Evolutionary conservation across 176 grass and related monocot genomes (phyloP), one percentile per base, ranked within the genome.

Genomic region (Triticum monococcum): DNA sequence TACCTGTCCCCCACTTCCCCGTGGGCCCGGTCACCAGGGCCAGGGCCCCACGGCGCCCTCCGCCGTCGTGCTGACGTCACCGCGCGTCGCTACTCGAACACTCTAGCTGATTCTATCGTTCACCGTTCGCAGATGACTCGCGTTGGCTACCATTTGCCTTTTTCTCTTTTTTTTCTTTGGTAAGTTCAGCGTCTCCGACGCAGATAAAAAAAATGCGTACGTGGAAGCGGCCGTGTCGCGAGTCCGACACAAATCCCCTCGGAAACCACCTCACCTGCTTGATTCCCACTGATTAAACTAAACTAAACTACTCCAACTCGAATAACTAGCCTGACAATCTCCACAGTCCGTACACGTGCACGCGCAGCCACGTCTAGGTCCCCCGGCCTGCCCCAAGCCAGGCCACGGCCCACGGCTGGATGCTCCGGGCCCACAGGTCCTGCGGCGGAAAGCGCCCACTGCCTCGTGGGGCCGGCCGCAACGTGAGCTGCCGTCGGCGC

Each of bases 1-100:
- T n/a, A 63, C 69, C 69, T 63, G 69, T 84, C 46, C 57, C 16
- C 82, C 71, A 84, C 70, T 35, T 84, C 71, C 71, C 8, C 2
- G 16, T 66, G 61, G 25, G 25, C 0, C n/a, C 78, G 2, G 9
- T 0, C 1, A 0, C 12, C 2, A 1, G 9, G 10, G 43, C 12
- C 2, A 1, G 9, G 10, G 43, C 0, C 26, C 79, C 48, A 33
- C 26, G 5, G 9, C 63, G 0, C 13, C 9, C 2, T 48, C 9
- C n/a, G 17, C 9, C 70, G 56, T 64, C 70, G 32, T 7, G 18
- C n/a, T 30, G 20, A 62, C 25, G 70, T 23, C 70, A 23, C 52
- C 24, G 1, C 18, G 79, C 26, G 17, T 12, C 24, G 57, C 75
- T n/a, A 7, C 52, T 3, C 50, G 28, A 59, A 60, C 46, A 2